A percentile compares a stretch with the other conserved stretches of the same genome.
Evolutionary conservation across 2,329 filamentous ascomycete species (phyloP).

Genomic region (Sporothrix phasma): DNA sequence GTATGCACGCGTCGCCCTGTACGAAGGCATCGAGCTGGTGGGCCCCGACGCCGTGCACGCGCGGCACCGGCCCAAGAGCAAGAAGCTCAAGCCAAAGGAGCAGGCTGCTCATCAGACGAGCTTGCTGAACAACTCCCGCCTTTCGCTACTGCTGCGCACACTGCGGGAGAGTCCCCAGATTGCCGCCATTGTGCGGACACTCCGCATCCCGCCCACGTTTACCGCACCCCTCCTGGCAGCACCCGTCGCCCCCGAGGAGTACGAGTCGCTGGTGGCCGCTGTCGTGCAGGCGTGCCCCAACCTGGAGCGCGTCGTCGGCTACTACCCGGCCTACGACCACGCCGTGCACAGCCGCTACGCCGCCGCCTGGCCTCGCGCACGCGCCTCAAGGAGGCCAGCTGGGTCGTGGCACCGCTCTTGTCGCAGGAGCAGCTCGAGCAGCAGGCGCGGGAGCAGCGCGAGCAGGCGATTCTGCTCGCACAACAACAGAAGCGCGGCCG

Average conservation of each 20-base stretch:
- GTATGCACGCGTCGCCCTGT: conserved; percentile 42
- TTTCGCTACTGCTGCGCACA: conserved; percentile 49
- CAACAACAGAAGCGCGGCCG: background rate
- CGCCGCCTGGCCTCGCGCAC: conserved; percentile 49
- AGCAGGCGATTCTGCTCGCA: background rate
- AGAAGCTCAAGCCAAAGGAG: conserved; percentile 42
- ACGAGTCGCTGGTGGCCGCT: conserved; percentile 49
- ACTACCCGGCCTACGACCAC: conserved; percentile 45
- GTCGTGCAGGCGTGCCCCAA: conserved; percentile 57
- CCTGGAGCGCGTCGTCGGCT: conserved; percentile 47
- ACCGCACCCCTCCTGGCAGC: background rate
- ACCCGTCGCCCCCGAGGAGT: conserved; percentile 33
- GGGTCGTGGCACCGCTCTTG: conserved; percentile 41
- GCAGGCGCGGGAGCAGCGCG: conserved; percentile 3
- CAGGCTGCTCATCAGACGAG: conserved; percentile 27
- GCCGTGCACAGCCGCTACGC: conserved; percentile 43
- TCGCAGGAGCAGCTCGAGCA: conserved; percentile 21
- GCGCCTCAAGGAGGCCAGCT: conserved; percentile 48
- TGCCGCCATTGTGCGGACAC: conserved; percentile 43
- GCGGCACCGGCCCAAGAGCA: conserved; percentile 47
- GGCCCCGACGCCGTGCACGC: conserved; percentile 42
- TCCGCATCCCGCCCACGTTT: conserved; percentile 44
- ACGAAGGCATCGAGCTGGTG: conserved; percentile 48
- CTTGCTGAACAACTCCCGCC: conserved; percentile 36
- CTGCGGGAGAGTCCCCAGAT: conserved; percentile 43